These are phyloP conservation scores for Ceratorhiza oryzae-sativae DNA, from an alignment of 1,284 basidiomycete genomes.

Conservation along the genomic window DNA sequence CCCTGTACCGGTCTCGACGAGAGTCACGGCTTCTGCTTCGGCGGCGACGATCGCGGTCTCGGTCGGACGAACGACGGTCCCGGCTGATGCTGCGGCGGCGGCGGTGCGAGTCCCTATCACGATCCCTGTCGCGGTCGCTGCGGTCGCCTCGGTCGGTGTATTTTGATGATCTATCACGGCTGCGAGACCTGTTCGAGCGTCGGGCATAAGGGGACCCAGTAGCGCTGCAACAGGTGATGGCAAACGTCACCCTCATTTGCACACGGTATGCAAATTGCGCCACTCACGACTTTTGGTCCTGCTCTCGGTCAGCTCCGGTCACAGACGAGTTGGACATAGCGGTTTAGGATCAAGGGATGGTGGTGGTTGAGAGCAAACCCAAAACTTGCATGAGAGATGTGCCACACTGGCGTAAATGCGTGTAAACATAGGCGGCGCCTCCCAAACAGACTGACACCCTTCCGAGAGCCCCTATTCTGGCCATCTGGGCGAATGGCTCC, in stretches of 20 bases:
- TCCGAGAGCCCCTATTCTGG: slow-evolving; percentile 37
- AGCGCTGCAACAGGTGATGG: slow-evolving; percentile 44
- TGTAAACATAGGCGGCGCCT: background rate
- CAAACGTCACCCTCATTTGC: slow-evolving; percentile 1
- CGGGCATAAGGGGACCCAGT: slow-evolving; percentile 73
- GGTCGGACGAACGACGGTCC: slow-evolving; percentile 45
- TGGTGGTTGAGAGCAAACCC: slow-evolving; percentile 15
- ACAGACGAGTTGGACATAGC: slow-evolving; percentile 28
- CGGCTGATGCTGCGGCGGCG: slow-evolving; percentile 53
- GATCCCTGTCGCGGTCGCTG: no score
- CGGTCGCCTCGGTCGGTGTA: slow-evolving; percentile 57
- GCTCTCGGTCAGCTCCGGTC: slow-evolving; percentile 44
- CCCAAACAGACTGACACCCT: background rate
- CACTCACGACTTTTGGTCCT: slow-evolving; percentile 69
- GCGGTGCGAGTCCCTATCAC: slow-evolving; percentile 55
- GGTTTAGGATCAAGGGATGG: background rate
- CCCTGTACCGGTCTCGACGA: slow-evolving; percentile 55
- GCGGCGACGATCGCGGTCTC: slow-evolving; percentile 46
- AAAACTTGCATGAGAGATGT: slow-evolving; percentile 4
- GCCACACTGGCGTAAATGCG: slow-evolving; percentile 2
- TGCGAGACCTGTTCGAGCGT: slow-evolving; percentile 72
- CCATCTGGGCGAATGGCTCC: slow-evolving; percentile 7
- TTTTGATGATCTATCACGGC: slow-evolving; percentile 56
- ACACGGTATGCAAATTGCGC: slow-evolving; percentile 27
- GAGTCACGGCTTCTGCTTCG: slow-evolving; percentile 42